A percentile compares a stretch with the other conserved stretches of the same genome.
Evolutionary conservation across 768 basidiomycete genomes (phyloP).

Genomic region (Mycena maculata): DNA sequence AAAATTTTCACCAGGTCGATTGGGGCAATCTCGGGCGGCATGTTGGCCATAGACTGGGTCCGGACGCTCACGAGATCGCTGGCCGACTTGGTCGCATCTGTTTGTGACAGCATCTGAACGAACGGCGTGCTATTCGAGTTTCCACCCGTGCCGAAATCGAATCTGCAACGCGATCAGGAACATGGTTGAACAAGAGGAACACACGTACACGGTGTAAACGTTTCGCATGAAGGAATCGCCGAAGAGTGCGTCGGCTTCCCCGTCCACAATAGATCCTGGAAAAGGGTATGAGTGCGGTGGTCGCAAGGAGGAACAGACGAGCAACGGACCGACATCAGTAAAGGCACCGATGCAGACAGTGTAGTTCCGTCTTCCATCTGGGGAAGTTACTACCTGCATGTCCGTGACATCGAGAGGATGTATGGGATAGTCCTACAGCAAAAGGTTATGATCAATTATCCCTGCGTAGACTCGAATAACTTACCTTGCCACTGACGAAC

Average conservation of each 20-base stretch:
- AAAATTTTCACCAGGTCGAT: constrained; percentile 30
- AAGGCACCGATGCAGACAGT: constrained; percentile 26
- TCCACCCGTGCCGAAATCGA: constrained; percentile 33
- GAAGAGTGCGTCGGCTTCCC: constrained; percentile 25
- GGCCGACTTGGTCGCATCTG: constrained; percentile 19
- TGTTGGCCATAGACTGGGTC: constrained; percentile 10
- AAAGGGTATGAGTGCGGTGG: too few species aligned
- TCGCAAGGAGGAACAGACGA: too few species aligned
- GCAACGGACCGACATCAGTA: constrained; percentile 31
- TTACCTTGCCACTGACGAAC: too few species aligned
- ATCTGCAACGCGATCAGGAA: neutral
- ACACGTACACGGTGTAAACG: constrained; percentile 7
- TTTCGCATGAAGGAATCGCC: constrained; percentile 33
- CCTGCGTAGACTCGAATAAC: too few species aligned
- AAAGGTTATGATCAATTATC: neutral
- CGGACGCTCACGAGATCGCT: constrained; percentile 22
- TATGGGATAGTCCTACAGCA: constrained; percentile 23
- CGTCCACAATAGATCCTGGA: constrained; percentile 16
- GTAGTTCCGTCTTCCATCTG: constrained; percentile 27
- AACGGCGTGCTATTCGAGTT: constrained; percentile 14
- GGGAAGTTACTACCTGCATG: constrained; percentile 27
- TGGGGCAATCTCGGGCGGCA: constrained; percentile 28
- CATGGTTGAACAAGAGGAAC: neutral
- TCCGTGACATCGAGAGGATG: constrained; percentile 29
- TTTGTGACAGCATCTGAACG: constrained; percentile 30